These are phyloP conservation scores for Serendipita sp. DNA, from an alignment of 768 basidiomycete species.

Conservation along the genomic window DNA sequence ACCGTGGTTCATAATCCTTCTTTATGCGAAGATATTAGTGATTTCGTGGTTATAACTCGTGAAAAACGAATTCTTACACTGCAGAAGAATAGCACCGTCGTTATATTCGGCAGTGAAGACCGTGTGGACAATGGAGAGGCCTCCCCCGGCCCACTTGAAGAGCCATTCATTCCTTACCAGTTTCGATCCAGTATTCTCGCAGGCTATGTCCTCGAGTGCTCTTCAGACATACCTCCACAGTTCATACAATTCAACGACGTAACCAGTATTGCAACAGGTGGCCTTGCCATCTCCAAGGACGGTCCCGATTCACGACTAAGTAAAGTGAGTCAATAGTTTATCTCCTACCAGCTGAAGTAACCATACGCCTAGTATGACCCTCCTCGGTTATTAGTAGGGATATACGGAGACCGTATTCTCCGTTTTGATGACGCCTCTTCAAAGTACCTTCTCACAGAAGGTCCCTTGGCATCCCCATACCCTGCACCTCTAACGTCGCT, in stretches of 20 bases:
- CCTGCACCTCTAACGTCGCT: neutral
- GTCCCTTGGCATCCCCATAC: neutral
- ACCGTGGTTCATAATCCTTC: neutral
- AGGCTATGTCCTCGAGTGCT: neutral
- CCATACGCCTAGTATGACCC: neutral
- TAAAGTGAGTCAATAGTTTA: neutral
- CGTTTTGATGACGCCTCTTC: neutral
- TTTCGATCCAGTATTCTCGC: neutral
- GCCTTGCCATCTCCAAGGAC: neutral
- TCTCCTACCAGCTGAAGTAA: neutral
- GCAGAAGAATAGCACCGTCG: neutral
- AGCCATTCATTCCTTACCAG: neutral
- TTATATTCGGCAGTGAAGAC: neutral
- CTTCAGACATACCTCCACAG: neutral
- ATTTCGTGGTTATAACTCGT: neutral
- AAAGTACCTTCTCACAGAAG: neutral
- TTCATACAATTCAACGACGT: neutral
- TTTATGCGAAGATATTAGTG: neutral
- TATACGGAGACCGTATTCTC: neutral
- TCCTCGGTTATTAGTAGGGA: neutral
- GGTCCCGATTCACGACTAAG: neutral
- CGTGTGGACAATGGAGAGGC: neutral
- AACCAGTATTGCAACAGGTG: neutral
- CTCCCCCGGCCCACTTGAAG: neutral
- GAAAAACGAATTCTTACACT: neutral